Conservation (phyloP, 495 filamentous ascomycete genomes). For the Cercophora scortea region DNA sequence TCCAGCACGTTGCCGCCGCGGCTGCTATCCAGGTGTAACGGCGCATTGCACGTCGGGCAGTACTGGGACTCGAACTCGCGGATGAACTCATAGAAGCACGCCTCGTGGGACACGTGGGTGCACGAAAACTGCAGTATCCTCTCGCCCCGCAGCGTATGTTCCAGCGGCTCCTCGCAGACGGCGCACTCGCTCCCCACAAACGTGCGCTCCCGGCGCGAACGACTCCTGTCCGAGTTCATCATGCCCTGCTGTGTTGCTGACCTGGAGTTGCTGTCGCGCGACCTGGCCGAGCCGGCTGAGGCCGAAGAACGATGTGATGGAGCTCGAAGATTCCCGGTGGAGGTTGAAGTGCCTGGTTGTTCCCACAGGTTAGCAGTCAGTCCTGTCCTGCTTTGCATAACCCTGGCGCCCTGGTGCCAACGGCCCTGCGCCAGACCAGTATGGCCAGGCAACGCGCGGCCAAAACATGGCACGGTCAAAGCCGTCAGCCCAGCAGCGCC, state of each 20-base stretch:
- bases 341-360: constrained; percentile 29
- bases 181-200: constrained; percentile 93
- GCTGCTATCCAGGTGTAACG: constrained; percentile 88
- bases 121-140: constrained; percentile 95
- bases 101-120: constrained; percentile 91
- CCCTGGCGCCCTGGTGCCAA: background rate
- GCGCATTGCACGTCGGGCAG: constrained; percentile 91
- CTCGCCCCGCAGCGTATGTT: constrained; percentile 93
- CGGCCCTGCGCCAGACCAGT: background rate
- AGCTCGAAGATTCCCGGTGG: constrained; percentile 29
- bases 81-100: constrained; percentile 98
- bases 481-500: background rate
- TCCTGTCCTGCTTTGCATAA: constrained; percentile 14
- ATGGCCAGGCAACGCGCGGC: constrained; percentile 2
- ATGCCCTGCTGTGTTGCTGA: constrained; percentile 33
- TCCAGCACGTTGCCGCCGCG: constrained; percentile 91
- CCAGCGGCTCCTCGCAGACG: constrained; percentile 93
- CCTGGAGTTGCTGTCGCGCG: constrained; percentile 29
- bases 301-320: constrained; percentile 36
- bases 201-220: constrained; percentile 82
- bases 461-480: constrained; percentile 7
- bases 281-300: constrained; percentile 31
- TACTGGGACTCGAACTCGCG: constrained; percentile 91
- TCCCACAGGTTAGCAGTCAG: constrained; percentile 6
- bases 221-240: constrained; percentile 72